Conservation (phyloP, 805 yeast genomes). For the Hanseniaspora clermontiae region DNA sequence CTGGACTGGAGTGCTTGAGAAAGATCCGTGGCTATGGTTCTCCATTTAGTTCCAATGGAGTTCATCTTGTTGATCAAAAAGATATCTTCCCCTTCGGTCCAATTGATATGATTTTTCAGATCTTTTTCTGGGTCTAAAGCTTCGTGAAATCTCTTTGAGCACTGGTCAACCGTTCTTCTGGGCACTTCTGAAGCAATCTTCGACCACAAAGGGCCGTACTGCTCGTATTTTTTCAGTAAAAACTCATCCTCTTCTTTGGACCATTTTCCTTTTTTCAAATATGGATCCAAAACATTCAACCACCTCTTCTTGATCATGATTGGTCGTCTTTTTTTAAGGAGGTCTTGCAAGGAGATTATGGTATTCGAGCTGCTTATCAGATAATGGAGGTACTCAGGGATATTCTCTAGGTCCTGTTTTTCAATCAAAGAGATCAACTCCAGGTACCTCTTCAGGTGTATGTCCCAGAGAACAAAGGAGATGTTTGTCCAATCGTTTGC, state of each 20-base stretch:
- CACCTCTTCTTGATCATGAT: slow-evolving; percentile 82
- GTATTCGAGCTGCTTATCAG: slow-evolving; percentile 1
- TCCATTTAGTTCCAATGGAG: slow-evolving; percentile 76
- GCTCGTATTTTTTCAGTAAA: slow-evolving; percentile 49
- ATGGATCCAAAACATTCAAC: slow-evolving; percentile 76
- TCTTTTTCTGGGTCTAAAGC: slow-evolving; percentile 66
- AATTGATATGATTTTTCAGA: slow-evolving; percentile 60
- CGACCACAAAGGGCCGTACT: slow-evolving; percentile 75
- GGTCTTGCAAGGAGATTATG: background rate
- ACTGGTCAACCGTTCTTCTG: slow-evolving; percentile 89
- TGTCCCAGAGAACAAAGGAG: slow-evolving; percentile 1
- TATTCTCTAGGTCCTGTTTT: background rate
- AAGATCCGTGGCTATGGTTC: slow-evolving; percentile 43
- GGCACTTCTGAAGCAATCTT: slow-evolving; percentile 61
- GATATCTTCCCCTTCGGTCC: slow-evolving; percentile 71
- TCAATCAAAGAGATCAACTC: background rate
- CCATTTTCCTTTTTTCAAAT: slow-evolving; percentile 75
- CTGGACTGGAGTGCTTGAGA: slow-evolving; percentile 43
- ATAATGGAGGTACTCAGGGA: slow-evolving; percentile 1
- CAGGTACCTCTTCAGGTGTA: background rate
- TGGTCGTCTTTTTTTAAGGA: slow-evolving; percentile 42
- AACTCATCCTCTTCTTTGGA: slow-evolving; percentile 63
- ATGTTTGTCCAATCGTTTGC: slow-evolving; percentile 2
- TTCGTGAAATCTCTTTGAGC: slow-evolving; percentile 81
- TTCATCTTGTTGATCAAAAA: slow-evolving; percentile 54